Evolutionary conservation across 306 rosid genomes (phyloP), one percentile per base, ranked within the genome.

Genomic region (Acmispon strigosus): DNA sequence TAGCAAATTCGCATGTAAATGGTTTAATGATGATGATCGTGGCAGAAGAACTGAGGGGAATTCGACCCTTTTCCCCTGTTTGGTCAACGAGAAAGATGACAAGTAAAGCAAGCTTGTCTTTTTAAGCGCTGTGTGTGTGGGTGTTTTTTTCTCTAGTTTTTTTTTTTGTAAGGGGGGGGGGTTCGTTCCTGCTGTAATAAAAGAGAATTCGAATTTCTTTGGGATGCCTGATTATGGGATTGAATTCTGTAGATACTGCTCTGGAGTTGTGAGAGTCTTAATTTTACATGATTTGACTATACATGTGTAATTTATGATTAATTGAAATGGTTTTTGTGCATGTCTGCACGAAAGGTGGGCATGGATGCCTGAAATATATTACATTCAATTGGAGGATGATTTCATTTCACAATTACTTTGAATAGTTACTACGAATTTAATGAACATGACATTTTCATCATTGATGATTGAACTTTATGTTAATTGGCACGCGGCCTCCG

Each of bases 71-170:
- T 61, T 13, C 10, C 17, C 14, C 34, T 78, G 13, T 74, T 76
- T 80, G 71, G 64, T 68, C 69, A 67, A 48, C 73, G 78, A 8
- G 42, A 10, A 61, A 44, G 76, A 49, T 14, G 78, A 82, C 76
- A 66, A 39, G 57, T 64, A 4, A 76, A 54, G 47, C 17, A 4
- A 56, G 54, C 7, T 49, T 39, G n/a, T 39, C 0, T 32, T 7
- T 7, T 32, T 27, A 27, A 27, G 5, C 34, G 3, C 1, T n/a
- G n/a, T n/a, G 24, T 1, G 24, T 22, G 24, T 22, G 24, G 1
- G 24, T 22, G 24, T 22, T 22, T 22, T 22, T 22, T 22, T 22
- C 24, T 22, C 24, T 22, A 22, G 32, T 27, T 27, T 27, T 27
- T 27, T 2, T 27, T 27, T 27, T 27, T 27, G 32, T 27, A 1